phyloP scores from a whole-genome alignment of 768 basidiomycete genomes.

The Xerocomus spinulosus region DNA sequence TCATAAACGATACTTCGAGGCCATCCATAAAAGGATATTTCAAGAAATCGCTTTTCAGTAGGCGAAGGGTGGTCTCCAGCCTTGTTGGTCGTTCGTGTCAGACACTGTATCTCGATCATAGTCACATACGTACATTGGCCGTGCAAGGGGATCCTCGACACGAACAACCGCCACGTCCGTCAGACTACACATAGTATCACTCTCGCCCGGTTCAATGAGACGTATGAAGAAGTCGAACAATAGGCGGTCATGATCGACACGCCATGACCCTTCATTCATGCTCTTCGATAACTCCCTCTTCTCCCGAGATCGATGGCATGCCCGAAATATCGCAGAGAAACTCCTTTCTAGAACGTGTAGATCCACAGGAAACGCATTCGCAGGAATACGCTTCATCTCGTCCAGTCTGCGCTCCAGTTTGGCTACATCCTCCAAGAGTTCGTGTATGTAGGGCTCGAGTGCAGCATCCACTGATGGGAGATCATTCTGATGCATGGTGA shows the following conservation, averaged over 20 bases:
- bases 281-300: no score
- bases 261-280: no score
- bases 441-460: slow-evolving; percentile 6
- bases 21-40: not conserved
- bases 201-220: no score
- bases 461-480: slow-evolving; percentile 9
- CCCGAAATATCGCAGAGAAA: slow-evolving; percentile 11
- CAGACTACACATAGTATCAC: no score
- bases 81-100: not conserved
- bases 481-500: not conserved
- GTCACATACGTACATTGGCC: not conserved
- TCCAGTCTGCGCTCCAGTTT: not conserved
- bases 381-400: not conserved
- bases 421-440: not conserved
- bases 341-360: slow-evolving; percentile 3
- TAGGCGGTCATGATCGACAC: no score
- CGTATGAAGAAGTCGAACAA: no score
- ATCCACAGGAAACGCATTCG: slow-evolving; percentile 2
- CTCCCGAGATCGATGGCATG: slow-evolving; percentile 7
- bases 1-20: not conserved
- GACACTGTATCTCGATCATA: not conserved
- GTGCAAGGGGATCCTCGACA: not conserved
- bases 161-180: no score
- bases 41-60: not conserved
- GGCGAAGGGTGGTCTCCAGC: not conserved